Evolutionary conservation across 1,139 yeast genomes (phyloP), one percentile per base, ranked within the genome.

Genomic region (Torulaspora pretoriensis): DNA sequence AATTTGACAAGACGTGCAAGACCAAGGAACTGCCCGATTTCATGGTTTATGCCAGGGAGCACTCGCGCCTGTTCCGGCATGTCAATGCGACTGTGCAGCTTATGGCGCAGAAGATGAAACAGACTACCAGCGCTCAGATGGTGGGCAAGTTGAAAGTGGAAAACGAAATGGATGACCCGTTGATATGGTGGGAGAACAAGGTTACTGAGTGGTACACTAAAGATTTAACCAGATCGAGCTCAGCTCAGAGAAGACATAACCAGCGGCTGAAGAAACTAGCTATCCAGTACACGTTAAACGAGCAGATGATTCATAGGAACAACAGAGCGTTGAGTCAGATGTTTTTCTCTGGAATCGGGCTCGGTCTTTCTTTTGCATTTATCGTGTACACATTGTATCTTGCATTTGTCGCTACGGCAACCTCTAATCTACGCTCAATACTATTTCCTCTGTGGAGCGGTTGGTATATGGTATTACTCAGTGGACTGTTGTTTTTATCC

Each of bases 381-480:
- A 50, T 67, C 14, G 48, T 53, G 2, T 60, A 61, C 45, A 63
- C 79, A 0, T 34, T 74, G 7, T 57, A 57, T 31, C 43, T 60
- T 17, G 68, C 68, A 0, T 49, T 67, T 12, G 63, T 64, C 16
- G 58, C 67, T 12, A 45, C 61, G 1, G 16, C 61, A 0, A 44
- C 48, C 8, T 67, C 70, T 1, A 61, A 64, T 2, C 60, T 77
- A 12, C 77, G 78, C 1, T 68, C 67, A 38, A 82, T 68, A 48
- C 61, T 90, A 47, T 65, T 92, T 38, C 97, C 94, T 58, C 74
- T 92, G 3, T 92, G 96, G 96, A 97, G 83, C 4, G 97, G 97
- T 1, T 88, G 88, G 63, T 78, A 89, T 53, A 60, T 89, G 46
- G 65, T 83, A 4, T 70, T 76, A 35, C 56, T 89, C 13, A 74